Base-by-base conservation (phyloP, 805 yeast genomes). In the Aciculoconidium aculeatum region DNA sequence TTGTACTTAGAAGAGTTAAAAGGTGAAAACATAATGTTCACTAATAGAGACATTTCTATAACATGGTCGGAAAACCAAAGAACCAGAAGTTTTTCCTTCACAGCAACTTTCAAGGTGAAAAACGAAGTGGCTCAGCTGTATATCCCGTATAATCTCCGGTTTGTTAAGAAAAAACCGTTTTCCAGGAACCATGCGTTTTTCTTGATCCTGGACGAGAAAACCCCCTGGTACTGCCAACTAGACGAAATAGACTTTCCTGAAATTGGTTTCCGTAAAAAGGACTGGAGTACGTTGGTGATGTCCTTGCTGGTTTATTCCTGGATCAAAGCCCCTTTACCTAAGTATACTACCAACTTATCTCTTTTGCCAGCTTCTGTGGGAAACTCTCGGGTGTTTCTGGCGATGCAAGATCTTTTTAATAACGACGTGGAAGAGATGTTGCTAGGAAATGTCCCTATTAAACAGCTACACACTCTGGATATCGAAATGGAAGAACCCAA, bases 331-430 rank as follows among this genome's bases (percentile, higher is more conserved):
- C 63, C 64, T 3, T 56, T 76, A 35, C 82, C 82, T 1, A 53
- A 47, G 7, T 50, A 63, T 28, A 59, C 63, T 5, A 48, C 51
- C 22, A 45, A 45, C 19, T 49, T 62, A 23, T 49, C 58, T 17
- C 45, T 80, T 8, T 44, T 80, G 28, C 85, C 86, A 1, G 75
- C 77, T 13, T 72, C 80, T 6, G 72, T 74, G 4, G 80, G 80
- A 3, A 71, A 75, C 5, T 68, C 74, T 23, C 59, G 87, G 50
- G 76, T 77, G 4, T 59, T 80, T 46, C 67, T 71, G 40, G 80
- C 86, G 0, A 80, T 80, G 84, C 62, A 73, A 2, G 62, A 72
- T 26, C 61, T 79, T 19, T 65, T 63, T 24, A 75, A 75, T 46
- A 62, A 65, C 6, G 67, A 59, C 28, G 75, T 76, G 40, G 61